Conservation (phyloP, 1,284 basidiomycete species). For the Apiotrichum mycotoxinovorans region DNA sequence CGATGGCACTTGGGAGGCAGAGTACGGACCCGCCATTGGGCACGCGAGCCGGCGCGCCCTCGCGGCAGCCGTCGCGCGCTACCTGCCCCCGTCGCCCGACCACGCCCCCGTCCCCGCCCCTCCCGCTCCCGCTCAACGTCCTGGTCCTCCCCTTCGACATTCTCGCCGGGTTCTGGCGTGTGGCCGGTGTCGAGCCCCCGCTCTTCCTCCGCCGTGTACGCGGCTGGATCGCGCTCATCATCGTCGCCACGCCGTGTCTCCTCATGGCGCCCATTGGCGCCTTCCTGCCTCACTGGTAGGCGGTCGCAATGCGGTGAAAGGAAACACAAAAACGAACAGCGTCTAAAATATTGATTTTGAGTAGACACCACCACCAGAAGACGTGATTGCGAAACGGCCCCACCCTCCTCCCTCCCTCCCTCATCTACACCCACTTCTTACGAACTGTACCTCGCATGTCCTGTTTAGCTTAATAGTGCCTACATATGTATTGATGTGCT, state of each 20-base stretch:
- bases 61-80: constrained; percentile 20
- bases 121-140: constrained; percentile 26
- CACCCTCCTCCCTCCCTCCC: neutral
- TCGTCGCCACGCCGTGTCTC: constrained; percentile 14
- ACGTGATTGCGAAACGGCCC: too few relatives aligned
- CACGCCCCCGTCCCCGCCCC: constrained; percentile 8
- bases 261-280: constrained; percentile 14
- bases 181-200: constrained; percentile 10
- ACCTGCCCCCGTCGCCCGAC: constrained; percentile 16
- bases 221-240: constrained; percentile 18
- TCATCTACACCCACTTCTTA: neutral
- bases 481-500: constrained; percentile 3
- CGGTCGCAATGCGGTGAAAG: too few relatives aligned
- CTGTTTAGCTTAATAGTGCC: constrained; percentile 3
- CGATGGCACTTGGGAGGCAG: constrained; percentile 25
- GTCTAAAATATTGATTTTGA: too few relatives aligned
- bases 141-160: constrained; percentile 23
- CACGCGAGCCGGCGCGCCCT: constrained; percentile 13
- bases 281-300: constrained; percentile 12
- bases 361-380: too few relatives aligned
- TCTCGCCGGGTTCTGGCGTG: constrained; percentile 5
- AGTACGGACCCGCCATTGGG: constrained; percentile 18
- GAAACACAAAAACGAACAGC: too few relatives aligned
- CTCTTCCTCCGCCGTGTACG: constrained; percentile 12
- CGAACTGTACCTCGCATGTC: too few relatives aligned